Evolutionary conservation across 257 asterid genomes (phyloP).

Genomic region (Solanum appendiculatum): DNA sequence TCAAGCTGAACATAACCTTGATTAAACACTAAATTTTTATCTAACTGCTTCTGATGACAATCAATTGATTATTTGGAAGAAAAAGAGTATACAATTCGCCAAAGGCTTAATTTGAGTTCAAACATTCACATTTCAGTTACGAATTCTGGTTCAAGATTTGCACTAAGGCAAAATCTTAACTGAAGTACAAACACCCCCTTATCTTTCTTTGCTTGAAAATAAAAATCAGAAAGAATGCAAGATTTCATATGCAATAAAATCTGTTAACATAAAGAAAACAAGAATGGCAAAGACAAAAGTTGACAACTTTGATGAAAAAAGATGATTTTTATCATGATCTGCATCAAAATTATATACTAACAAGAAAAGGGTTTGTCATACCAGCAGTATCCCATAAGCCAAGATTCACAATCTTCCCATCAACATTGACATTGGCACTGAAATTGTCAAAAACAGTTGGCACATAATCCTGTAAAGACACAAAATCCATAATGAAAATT

Average conservation of each 20-base stretch:
- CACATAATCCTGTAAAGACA: slow-evolving; percentile 21
- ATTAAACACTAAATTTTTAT: neutral
- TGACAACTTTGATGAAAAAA: neutral
- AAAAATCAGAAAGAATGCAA: neutral
- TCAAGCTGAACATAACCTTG: neutral
- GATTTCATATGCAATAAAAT: neutral
- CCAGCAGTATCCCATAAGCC: slow-evolving; percentile 39
- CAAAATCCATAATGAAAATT: no score
- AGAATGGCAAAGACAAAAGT: neutral
- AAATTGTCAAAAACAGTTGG: slow-evolving; percentile 37
- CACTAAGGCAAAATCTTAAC: neutral
- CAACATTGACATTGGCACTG: slow-evolving; percentile 31
- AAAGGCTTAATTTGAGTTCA: neutral
- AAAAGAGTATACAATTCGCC: neutral
- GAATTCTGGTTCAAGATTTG: neutral
- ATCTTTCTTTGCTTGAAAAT: neutral
- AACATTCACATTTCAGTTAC: neutral
- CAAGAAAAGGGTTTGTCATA: neutral
- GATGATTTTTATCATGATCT: neutral
- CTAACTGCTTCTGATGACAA: neutral
- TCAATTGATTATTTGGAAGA: neutral
- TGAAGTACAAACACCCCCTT: neutral
- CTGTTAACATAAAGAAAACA: neutral
- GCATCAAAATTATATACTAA: no score
- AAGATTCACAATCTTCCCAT: slow-evolving; percentile 25